phyloP scores from a whole-genome alignment of 352 stramenopile species.

The Globisporangium alternatum region DNA sequence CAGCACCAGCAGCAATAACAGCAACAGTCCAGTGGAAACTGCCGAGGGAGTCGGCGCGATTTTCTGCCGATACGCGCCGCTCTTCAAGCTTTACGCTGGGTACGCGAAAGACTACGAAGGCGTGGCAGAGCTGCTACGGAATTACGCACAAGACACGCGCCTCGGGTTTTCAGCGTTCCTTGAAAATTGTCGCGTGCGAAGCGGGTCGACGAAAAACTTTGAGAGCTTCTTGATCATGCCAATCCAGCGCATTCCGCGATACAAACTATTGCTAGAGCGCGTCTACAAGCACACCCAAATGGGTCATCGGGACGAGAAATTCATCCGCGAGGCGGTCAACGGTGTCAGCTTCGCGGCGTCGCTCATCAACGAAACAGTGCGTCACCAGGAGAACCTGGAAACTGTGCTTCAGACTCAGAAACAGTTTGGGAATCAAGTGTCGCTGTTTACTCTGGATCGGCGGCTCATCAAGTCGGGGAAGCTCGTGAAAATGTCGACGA shows the following conservation, averaged over 20 bases:
- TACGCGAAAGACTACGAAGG: slow-evolving; percentile 86
- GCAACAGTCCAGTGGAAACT: slow-evolving; percentile 27
- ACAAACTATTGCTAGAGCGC: slow-evolving; percentile 86
- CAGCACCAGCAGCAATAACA: slow-evolving; percentile 13
- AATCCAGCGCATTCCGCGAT: slow-evolving; percentile 90
- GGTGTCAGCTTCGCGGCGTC: slow-evolving; percentile 58
- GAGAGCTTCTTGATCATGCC: slow-evolving; percentile 90
- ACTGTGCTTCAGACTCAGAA: slow-evolving; percentile 76
- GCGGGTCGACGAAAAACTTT: slow-evolving; percentile 61
- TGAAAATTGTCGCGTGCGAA: slow-evolving; percentile 48
- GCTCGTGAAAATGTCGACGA: slow-evolving; percentile 83
- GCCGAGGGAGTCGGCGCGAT: slow-evolving; percentile 61
- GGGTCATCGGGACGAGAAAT: slow-evolving; percentile 58
- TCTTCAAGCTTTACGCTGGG: slow-evolving; percentile 82
- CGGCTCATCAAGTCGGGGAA: slow-evolving; percentile 62
- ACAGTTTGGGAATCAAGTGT: slow-evolving; percentile 69
- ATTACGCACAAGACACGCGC: slow-evolving; percentile 46
- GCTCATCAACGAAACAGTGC: slow-evolving; percentile 85
- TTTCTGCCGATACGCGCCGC: slow-evolving; percentile 76
- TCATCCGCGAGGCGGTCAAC: slow-evolving; percentile 57
- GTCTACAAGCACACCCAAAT: slow-evolving; percentile 65
- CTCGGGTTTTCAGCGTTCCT: slow-evolving; percentile 58
- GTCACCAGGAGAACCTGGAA: slow-evolving; percentile 78
- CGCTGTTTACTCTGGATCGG: slow-evolving; percentile 63
- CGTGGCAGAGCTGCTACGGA: slow-evolving; percentile 55